Conservation (phyloP, 768 basidiomycete species). For the Boletus patriciae region DNA sequence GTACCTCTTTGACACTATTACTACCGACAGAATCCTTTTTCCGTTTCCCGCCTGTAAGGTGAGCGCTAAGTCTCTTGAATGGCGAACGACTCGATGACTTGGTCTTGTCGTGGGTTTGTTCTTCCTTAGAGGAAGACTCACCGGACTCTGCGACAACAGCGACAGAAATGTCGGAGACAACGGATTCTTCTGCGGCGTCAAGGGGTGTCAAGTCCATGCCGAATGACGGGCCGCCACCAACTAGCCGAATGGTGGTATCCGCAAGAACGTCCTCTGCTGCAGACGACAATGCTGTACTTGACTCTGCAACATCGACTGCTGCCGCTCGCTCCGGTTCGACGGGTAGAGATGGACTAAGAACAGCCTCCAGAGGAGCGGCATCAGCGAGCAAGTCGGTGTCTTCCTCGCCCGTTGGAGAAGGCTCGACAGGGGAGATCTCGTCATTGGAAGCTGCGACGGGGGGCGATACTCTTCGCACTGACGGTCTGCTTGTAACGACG, state of each 20-base stretch:
- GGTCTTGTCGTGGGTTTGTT: constrained; percentile 49
- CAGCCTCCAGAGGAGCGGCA: constrained; percentile 36
- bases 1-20: constrained; percentile 45
- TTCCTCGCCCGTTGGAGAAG: constrained; percentile 25
- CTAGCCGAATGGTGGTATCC: constrained; percentile 53
- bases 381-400: constrained; percentile 54
- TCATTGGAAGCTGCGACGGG: constrained; percentile 11
- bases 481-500: constrained; percentile 15
- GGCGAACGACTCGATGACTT: constrained; percentile 52
- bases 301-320: constrained; percentile 8
- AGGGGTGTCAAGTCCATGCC: constrained; percentile 31
- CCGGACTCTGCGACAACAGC: constrained; percentile 37
- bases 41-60: constrained; percentile 41
- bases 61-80: constrained; percentile 54
- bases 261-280: constrained; percentile 24
- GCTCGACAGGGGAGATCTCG: constrained; percentile 19
- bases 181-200: constrained; percentile 33
- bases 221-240: constrained; percentile 52
- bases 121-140: constrained; percentile 29
- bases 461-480: constrained; percentile 10
- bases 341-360: constrained; percentile 33
- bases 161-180: constrained; percentile 37
- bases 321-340: constrained; percentile 7
- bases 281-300: constrained; percentile 3
- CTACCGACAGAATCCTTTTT: constrained; percentile 54